Base-by-base conservation (phyloP, 352 stramenopile species). In the Pythium sp. region DNA sequence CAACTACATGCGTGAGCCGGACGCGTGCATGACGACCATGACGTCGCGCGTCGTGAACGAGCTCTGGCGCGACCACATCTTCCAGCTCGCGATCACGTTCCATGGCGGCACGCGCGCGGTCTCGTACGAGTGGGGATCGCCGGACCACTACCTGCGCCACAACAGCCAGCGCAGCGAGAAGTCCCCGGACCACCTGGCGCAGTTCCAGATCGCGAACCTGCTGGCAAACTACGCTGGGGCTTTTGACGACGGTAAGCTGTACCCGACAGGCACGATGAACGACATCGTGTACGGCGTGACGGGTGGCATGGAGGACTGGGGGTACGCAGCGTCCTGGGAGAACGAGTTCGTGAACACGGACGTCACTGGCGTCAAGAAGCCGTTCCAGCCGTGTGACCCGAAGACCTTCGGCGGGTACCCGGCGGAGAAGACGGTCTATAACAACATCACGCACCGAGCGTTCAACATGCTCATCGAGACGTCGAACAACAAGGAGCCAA, bases 271-370 rank as follows among this genome's bases (percentile, higher is more conserved):
- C 38, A 92, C 91, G 1, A 98, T 99, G 92, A 99, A 99, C 79
- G 88, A 98, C 64, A 78, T 98, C 38, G 94, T 99, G 0, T 99
- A 99, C 72, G 93, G 91, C 28, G 97, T 99, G 24, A 83, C 90
- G 1, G 97, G 97, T 59, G 97, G 97, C 12, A 99, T 99, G 96
- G 97, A 99, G 77, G 97, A 99, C 80, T 99, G 97, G 96, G 91
- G 80, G 15, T 99, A 99, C 72, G 93, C 93, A 9, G 89, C 81
- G 2, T 96, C 86, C 24, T 98, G 91, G 91, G 88, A 97, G 62
- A 93, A 93, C 56, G 67, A 80, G 7, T 80, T 78, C 51, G 77
- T 72, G 1, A 51, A 75, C 20, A 47, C 14, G 14, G 38, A 47
- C 4, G 14, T 47, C 38, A 14, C 14, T 3, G 54, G 59, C n/a